These are phyloP conservation scores for Colletotrichum cereale DNA, from an alignment of 2,329 filamentous ascomycete genomes.

Conservation along the genomic window DNA sequence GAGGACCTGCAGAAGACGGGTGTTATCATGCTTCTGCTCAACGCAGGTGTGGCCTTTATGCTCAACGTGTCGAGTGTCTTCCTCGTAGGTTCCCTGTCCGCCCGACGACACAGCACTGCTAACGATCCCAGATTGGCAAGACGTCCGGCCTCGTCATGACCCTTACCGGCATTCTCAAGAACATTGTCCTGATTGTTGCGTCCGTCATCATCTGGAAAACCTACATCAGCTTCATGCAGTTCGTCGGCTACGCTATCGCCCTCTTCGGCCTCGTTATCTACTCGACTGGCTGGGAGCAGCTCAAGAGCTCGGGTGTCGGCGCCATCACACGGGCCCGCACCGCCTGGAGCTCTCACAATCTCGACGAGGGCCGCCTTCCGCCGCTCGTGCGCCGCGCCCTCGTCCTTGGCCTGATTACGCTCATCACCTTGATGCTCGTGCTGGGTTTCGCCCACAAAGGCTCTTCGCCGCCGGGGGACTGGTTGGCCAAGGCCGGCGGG, in stretches of 20 bases:
- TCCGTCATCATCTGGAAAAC: constrained; percentile 85
- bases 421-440: constrained; percentile 42
- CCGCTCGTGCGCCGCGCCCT: constrained; percentile 43
- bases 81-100: constrained; percentile 68
- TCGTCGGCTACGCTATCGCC: constrained; percentile 82
- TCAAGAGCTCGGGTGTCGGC: constrained; percentile 39
- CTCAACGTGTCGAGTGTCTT: constrained; percentile 90
- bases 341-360: constrained; percentile 38
- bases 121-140: constrained; percentile 78
- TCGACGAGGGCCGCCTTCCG: constrained; percentile 43
- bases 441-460: constrained; percentile 40
- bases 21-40: constrained; percentile 73
- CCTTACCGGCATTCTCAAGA: constrained; percentile 87
- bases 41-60: constrained; percentile 83
- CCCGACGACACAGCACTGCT: constrained; percentile 11
- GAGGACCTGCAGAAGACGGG: constrained; percentile 76
- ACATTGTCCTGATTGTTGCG: constrained; percentile 82
- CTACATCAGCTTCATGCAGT: constrained; percentile 77
- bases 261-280: constrained; percentile 64
- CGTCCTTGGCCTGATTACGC: constrained; percentile 36
- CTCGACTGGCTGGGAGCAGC: constrained; percentile 56
- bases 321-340: constrained; percentile 37
- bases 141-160: constrained; percentile 89
- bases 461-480: constrained; percentile 26
- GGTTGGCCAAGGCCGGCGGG: constrained; percentile 18